These are phyloP conservation scores for Lanzia echinophila DNA, from an alignment of 2,329 filamentous ascomycete genomes.

Conservation along the genomic window DNA sequence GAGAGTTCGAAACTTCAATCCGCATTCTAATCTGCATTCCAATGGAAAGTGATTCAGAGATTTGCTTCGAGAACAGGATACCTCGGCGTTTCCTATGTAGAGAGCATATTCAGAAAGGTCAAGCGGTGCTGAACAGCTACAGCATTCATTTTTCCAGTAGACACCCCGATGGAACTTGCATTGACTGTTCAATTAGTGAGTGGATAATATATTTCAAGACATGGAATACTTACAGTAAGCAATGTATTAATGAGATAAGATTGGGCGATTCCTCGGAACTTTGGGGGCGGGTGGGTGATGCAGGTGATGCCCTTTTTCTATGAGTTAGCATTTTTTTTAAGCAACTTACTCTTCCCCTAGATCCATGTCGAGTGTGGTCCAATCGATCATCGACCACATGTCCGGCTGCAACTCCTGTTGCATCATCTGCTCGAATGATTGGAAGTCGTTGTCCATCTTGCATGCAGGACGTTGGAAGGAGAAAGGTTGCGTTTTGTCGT, in stretches of 20 bases:
- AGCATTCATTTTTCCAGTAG: not conserved
- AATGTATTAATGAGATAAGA: not conserved
- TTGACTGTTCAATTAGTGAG: not conserved
- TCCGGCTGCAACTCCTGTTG: not conserved
- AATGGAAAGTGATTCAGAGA: not conserved
- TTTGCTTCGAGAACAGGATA: not conserved
- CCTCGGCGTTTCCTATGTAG: not conserved
- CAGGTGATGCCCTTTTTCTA: not conserved
- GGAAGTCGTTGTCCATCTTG: not conserved
- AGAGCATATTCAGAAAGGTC: not conserved
- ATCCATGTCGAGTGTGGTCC: not conserved
- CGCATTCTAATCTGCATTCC: not conserved
- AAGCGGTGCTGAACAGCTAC: not conserved
- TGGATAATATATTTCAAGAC: not conserved
- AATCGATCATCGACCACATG: not conserved
- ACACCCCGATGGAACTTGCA: not conserved
- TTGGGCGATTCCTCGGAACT: too few species aligned
- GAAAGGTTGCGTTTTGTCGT: not conserved
- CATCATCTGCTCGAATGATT: not conserved
- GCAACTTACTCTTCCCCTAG: not conserved
- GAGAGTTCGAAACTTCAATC: not conserved
- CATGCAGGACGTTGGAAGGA: not conserved
- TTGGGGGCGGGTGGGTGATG: too few species aligned
- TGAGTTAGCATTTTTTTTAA: slow-evolving; percentile 8
- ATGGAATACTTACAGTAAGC: not conserved